Evolutionary conservation across 495 filamentous ascomycete genomes (phyloP).

Genomic region (Hypoxylon intermedium): DNA sequence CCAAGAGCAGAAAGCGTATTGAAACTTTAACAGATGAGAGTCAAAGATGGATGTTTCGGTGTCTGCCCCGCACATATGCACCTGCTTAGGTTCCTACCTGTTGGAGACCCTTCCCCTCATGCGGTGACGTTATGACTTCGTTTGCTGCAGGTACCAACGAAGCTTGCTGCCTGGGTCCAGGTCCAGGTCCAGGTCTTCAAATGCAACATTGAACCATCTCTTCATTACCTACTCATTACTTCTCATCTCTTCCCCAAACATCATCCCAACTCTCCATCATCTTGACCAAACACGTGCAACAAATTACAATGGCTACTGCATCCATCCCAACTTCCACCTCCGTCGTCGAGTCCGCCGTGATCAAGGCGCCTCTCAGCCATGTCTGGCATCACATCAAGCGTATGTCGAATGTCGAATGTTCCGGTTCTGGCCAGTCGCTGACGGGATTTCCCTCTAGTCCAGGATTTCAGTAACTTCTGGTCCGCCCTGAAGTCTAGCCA

Average conservation of each 20-base stretch:
- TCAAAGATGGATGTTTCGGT: not conserved
- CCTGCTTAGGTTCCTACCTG: conserved; percentile 4
- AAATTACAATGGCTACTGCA: conserved; percentile 26
- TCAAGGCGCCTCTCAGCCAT: conserved; percentile 63
- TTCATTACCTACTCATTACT: not conserved
- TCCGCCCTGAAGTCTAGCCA: conserved; percentile 61
- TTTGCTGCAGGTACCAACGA: conserved; percentile 35
- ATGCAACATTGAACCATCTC: not conserved
- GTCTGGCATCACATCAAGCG: conserved; percentile 75
- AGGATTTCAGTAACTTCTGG: conserved; percentile 68
- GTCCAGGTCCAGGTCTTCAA: conserved; percentile 17
- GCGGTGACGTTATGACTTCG: conserved; percentile 39
- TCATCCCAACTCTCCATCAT: not conserved
- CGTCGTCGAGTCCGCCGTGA: conserved; percentile 69
- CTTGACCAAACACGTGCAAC: not conserved
- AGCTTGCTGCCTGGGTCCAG: too few species aligned
- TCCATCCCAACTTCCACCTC: conserved; percentile 68
- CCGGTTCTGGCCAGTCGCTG: not conserved
- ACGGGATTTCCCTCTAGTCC: conserved; percentile 41
- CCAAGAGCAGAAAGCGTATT: too few species aligned
- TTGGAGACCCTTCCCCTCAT: too few species aligned
- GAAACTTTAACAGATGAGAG: too few species aligned
- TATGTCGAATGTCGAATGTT: conserved; percentile 9
- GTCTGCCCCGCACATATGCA: conserved; percentile 9
- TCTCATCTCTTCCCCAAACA: not conserved